These are phyloP conservation scores for Pleurozium schreberi DNA, from an alignment of 225 moss, liverwort and hornwort genomes.

Conservation along the genomic window DNA sequence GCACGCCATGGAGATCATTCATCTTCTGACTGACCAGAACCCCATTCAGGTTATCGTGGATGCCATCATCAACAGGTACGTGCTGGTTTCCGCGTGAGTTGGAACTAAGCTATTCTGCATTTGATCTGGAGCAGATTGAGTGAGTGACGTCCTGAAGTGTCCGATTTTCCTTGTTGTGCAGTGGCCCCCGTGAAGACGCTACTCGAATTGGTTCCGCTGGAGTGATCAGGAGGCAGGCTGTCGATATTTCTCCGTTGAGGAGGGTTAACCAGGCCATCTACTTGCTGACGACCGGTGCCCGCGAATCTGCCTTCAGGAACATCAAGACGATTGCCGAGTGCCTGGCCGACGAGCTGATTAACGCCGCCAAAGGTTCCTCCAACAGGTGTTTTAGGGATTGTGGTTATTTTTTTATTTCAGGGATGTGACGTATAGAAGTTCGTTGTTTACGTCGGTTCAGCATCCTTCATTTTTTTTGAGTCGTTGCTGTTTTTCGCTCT, in stretches of 20 bases:
- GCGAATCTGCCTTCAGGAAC: constrained; percentile 82
- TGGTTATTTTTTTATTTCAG: no score
- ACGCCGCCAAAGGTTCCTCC: constrained; percentile 61
- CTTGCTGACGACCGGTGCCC: constrained; percentile 69
- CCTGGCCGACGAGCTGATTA: constrained; percentile 80
- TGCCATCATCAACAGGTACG: constrained; percentile 74
- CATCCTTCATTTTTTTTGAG: no score
- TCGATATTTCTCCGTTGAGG: constrained; percentile 77
- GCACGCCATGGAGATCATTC: constrained; percentile 88
- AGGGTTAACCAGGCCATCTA: constrained; percentile 91
- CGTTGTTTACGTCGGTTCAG: no score
- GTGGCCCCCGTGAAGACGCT: constrained; percentile 81
- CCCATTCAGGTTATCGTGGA: constrained; percentile 73
- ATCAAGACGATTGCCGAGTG: constrained; percentile 92
- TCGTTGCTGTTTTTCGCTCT: neutral
- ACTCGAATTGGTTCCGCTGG: constrained; percentile 84
- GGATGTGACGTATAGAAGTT: no score
- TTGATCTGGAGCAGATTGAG: neutral
- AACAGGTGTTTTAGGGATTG: constrained; percentile 6
- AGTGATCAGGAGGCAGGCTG: constrained; percentile 79
- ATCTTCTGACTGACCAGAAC: constrained; percentile 70
- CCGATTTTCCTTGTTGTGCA: neutral
- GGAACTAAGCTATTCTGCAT: neutral
- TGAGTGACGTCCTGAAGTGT: neutral
- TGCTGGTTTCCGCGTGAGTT: neutral